Percentiles rank a stretch among this genome's conserved stretches.
Evolutionary conservation across 2,329 filamentous ascomycete genomes (phyloP).

Genomic region (Clonostachys rhizophaga): DNA sequence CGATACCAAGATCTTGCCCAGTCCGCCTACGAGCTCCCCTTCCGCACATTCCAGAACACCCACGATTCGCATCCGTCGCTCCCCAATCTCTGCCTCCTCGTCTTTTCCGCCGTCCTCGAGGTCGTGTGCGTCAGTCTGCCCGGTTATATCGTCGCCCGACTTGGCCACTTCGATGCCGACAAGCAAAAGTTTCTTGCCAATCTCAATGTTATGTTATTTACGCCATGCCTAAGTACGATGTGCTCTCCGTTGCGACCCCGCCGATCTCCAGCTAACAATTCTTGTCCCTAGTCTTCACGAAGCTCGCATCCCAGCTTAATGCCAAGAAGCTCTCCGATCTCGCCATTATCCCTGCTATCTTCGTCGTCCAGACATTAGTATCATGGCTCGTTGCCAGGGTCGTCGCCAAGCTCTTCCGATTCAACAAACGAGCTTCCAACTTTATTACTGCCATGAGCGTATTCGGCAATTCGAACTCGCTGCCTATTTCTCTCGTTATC

Average conservation of each 20-base stretch:
- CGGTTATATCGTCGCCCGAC: slow-evolving; percentile 78
- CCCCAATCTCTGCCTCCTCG: slow-evolving; percentile 68
- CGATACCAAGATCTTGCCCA: slow-evolving; percentile 31
- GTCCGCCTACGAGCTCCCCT: slow-evolving; percentile 32
- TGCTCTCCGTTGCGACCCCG: not conserved
- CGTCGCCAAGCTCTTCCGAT: slow-evolving; percentile 71
- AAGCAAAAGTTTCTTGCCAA: slow-evolving; percentile 97
- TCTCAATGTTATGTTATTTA: slow-evolving; percentile 93
- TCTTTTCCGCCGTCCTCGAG: slow-evolving; percentile 92
- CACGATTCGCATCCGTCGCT: slow-evolving; percentile 60
- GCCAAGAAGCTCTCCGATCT: slow-evolving; percentile 86
- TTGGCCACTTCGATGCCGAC: slow-evolving; percentile 92
- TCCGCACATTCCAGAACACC: slow-evolving; percentile 31
- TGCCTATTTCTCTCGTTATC: slow-evolving; percentile 93
- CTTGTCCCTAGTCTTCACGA: slow-evolving; percentile 73
- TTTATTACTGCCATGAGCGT: slow-evolving; percentile 97
- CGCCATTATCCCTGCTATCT: slow-evolving; percentile 84
- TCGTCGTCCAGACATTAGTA: slow-evolving; percentile 79
- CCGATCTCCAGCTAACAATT: no score
- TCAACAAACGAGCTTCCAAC: slow-evolving; percentile 82
- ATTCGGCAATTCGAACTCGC: slow-evolving; percentile 96
- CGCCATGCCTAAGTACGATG: slow-evolving; percentile 82
- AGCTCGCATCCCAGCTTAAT: slow-evolving; percentile 89
- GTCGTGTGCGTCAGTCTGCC: slow-evolving; percentile 93
- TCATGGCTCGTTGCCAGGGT: slow-evolving; percentile 73